Conservation (phyloP, 1,139 yeast species). For the Saccharomyces hybrid region DNA sequence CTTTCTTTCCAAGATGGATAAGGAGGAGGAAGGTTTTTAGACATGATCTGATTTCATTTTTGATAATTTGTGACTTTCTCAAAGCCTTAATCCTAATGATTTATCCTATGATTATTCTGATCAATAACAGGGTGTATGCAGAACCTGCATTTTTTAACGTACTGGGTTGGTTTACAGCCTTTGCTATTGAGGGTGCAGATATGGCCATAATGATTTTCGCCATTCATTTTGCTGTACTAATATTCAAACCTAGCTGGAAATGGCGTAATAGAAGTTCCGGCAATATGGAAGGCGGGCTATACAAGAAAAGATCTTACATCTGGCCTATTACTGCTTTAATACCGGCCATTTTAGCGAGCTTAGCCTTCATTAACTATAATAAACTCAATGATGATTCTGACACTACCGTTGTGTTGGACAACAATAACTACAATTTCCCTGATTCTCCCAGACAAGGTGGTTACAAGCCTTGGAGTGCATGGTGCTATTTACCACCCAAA, state of each 20-base stretch:
- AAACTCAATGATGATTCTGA: constrained; percentile 13
- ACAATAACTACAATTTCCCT: constrained; percentile 18
- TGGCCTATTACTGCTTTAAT: constrained; percentile 52
- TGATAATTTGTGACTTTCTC: constrained; percentile 63
- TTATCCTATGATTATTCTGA: constrained; percentile 51
- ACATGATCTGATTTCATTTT: constrained; percentile 61
- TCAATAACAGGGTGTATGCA: constrained; percentile 43
- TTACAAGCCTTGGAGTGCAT: constrained; percentile 57
- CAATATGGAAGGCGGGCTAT: constrained; percentile 68
- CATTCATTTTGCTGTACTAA: constrained; percentile 67
- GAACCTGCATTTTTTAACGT: constrained; percentile 56
- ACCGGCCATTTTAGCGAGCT: constrained; percentile 63
- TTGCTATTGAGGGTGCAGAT: constrained; percentile 82
- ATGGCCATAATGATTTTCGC: constrained; percentile 79
- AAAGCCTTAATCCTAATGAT: constrained; percentile 65
- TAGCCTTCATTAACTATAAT: constrained; percentile 52
- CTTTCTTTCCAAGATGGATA: constrained; percentile 53
- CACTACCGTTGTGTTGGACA: constrained; percentile 21
- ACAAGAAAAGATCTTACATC: constrained; percentile 49
- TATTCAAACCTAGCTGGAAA: constrained; percentile 55
- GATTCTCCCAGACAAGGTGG: constrained; percentile 36
- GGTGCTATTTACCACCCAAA: constrained; percentile 72
- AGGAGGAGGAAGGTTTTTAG: constrained; percentile 57
- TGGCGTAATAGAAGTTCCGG: constrained; percentile 37
- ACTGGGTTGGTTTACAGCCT: constrained; percentile 79